phyloP scores from a whole-genome alignment of 768 basidiomycete genomes.

The Suillus subaureus region DNA sequence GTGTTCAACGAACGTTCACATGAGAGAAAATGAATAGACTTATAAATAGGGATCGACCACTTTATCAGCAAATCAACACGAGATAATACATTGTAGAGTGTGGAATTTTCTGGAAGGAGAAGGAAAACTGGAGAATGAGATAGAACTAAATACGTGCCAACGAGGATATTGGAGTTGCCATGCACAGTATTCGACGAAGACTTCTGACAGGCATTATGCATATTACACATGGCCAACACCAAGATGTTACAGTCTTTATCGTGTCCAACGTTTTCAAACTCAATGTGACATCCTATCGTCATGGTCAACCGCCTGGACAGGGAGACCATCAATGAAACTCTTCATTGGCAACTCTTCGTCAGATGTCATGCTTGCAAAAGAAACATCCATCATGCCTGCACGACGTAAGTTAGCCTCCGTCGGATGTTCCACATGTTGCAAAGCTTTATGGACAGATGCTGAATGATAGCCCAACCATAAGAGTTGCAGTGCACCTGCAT shows the following conservation, averaged over 20 bases:
- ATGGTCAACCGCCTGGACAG: neutral
- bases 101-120: too few relatives aligned
- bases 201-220: too few relatives aligned
- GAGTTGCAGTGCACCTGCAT: neutral
- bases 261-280: neutral
- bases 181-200: too few relatives aligned
- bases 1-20: too few relatives aligned
- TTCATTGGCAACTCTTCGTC: neutral
- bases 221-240: too few relatives aligned
- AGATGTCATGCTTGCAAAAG: neutral
- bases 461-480: slow-evolving; percentile 5
- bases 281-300: neutral
- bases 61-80: too few relatives aligned
- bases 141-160: too few relatives aligned
- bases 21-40: too few relatives aligned
- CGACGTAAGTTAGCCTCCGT: slow-evolving; percentile 1
- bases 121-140: too few relatives aligned
- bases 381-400: slow-evolving; percentile 10
- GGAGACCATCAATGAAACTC: neutral
- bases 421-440: neutral
- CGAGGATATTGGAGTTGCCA: too few relatives aligned
- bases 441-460: neutral
- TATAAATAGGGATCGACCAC: too few relatives aligned
- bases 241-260: neutral
- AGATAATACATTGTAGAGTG: too few relatives aligned